Conservation (phyloP, 1,284 basidiomycete genomes). For the Xerocomus minutiporus region DNA sequence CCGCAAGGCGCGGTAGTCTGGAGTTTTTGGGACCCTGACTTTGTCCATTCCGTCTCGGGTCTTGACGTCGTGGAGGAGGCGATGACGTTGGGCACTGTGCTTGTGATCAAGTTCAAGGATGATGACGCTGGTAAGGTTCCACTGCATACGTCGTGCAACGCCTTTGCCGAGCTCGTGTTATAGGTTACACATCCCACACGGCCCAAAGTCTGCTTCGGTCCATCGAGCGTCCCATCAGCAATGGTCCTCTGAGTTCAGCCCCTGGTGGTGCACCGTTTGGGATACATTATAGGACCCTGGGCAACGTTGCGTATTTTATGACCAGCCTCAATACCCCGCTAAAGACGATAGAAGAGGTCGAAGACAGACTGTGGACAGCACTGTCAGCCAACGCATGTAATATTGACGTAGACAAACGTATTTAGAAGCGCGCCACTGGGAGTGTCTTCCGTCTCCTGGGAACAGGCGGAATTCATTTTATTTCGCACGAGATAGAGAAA, state of each 20-base stretch:
- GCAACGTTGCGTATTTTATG: slow-evolving; percentile 94
- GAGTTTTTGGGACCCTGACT: slow-evolving; percentile 85
- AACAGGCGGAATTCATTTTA: not conserved
- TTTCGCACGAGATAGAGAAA: not conserved
- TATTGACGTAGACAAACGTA: not conserved
- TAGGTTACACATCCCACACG: slow-evolving; percentile 75
- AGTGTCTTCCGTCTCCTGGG: not conserved
- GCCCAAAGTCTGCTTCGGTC: slow-evolving; percentile 59
- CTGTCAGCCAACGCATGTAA: slow-evolving; percentile 18
- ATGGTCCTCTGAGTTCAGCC: slow-evolving; percentile 36
- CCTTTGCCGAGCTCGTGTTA: not conserved
- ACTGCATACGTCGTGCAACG: not conserved
- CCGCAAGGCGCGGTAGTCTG: slow-evolving; percentile 44
- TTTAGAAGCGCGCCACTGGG: not conserved
- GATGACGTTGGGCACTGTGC: slow-evolving; percentile 87
- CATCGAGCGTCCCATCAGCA: slow-evolving; percentile 33
- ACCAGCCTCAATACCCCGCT: slow-evolving; percentile 76
- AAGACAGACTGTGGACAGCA: slow-evolving; percentile 55
- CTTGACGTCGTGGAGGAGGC: slow-evolving; percentile 60
- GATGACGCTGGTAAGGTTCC: slow-evolving; percentile 46
- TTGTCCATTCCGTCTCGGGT: slow-evolving; percentile 63
- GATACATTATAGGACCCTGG: slow-evolving; percentile 86
- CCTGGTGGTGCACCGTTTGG: slow-evolving; percentile 61
- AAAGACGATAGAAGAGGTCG: slow-evolving; percentile 51
- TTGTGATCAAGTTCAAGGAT: slow-evolving; percentile 77